Evolutionary conservation across 106 monocot species (phyloP), one percentile per base, ranked within the genome.

Genomic region (Allium fistulosum): DNA sequence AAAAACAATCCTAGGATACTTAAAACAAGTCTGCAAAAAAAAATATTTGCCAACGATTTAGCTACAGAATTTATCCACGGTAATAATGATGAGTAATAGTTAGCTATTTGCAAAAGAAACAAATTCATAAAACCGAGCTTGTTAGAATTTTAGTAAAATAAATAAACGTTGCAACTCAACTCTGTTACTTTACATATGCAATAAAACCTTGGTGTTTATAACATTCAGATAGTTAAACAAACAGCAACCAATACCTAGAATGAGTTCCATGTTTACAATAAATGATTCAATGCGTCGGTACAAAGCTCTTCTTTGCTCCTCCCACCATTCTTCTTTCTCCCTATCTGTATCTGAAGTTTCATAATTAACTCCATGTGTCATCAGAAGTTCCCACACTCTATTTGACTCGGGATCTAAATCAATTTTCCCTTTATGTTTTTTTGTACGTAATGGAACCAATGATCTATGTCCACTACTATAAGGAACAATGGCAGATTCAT

Each of bases 201-300:
- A 55, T 4, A 12, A 11, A 55, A 55, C 11, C 11, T 55, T 12
- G 53, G 11, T 55, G 53, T 55, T 15, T 12, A 55, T 55, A 11
- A 3, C 15, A 55, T 55, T 55, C 15, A 55, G 7, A 55, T 6
- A 12, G 53, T 55, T 55, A 8, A 55, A 55, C 2, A 12, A 55
- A 55, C 53, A 55, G 15, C 53, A 55, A 55, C 15, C 13, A 47
- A 53, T 71, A 94, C 94, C 94, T 94, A 84, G 87, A 56, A 94
- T 69, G 49, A 85, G 82, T 61, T 80, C 84, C 94, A 94, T 94
- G 59, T 79, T 78, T 59, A 78, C 74, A 77, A 87, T 90, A 65
- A 94, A 94, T 45, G 79, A 78, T 59, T 87, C 69, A 17, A 68
- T 83, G 53, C 90, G 80, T 7, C 85, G 83, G 60, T 63, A 78